A percentile compares a stretch with the other conserved stretches of the same genome.
Evolutionary conservation across 2,329 filamentous ascomycete species (phyloP).

Genomic region (Pseudogymnoascus sp.): DNA sequence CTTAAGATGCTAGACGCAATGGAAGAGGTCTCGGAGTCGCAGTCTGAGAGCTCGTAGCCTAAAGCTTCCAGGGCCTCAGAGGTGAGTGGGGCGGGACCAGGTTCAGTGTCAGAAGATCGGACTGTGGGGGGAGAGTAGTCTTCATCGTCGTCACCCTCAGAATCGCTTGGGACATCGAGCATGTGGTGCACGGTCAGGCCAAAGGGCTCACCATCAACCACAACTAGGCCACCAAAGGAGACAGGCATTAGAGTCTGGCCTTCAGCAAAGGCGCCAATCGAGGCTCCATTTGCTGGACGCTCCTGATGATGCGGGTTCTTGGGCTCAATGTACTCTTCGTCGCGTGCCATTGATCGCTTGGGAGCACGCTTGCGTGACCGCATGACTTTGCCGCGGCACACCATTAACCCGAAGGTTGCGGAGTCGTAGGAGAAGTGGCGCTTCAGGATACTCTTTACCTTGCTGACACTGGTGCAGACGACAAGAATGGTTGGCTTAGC

Average conservation of each 20-base stretch:
- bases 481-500: constrained; percentile 67
- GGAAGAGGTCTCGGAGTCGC: constrained; percentile 46
- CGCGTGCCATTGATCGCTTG: constrained; percentile 34
- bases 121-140: background rate
- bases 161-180: constrained; percentile 61
- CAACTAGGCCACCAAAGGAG: constrained; percentile 78
- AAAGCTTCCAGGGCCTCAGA: constrained; percentile 49
- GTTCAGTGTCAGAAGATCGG: background rate
- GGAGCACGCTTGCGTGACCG: constrained; percentile 45
- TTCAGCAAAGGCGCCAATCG: constrained; percentile 83
- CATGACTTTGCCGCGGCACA: constrained; percentile 61
- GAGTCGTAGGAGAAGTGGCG: constrained; percentile 63
- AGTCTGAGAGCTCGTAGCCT: constrained; percentile 54
- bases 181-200: constrained; percentile 98
- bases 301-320: constrained; percentile 72
- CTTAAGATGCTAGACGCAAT: constrained; percentile 19
- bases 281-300: constrained; percentile 74
- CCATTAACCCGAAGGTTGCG: constrained; percentile 57
- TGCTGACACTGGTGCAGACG: constrained; percentile 65
- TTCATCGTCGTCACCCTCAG: constrained; percentile 34
- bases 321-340: constrained; percentile 36
- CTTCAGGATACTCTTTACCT: constrained; percentile 63
- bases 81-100: constrained; percentile 16
- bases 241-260: constrained; percentile 82
- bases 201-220: constrained; percentile 76